Evolutionary conservation across 2,329 filamentous ascomycete genomes (phyloP).

Genomic region (Cryphonectria japonica): DNA sequence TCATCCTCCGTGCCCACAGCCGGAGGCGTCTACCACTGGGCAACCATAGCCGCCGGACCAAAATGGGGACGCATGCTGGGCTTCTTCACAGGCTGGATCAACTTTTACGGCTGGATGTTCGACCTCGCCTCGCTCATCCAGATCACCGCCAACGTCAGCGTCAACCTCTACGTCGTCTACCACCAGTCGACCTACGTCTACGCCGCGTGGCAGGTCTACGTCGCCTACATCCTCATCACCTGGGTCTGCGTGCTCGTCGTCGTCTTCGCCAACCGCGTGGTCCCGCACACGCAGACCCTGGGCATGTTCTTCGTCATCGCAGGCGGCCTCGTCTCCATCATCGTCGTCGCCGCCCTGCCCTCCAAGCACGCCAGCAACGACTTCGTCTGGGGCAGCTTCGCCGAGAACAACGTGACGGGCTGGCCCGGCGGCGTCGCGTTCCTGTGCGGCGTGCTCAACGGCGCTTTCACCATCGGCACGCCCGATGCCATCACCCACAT

Average conservation of each 20-base stretch:
- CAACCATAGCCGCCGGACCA: constrained; percentile 59
- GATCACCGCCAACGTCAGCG: constrained; percentile 62
- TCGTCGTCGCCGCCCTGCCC: constrained; percentile 59
- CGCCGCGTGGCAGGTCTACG: constrained; percentile 62
- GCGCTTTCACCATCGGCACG: constrained; percentile 68
- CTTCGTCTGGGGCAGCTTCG: constrained; percentile 57
- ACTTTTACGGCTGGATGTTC: constrained; percentile 66
- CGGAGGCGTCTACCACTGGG: constrained; percentile 65
- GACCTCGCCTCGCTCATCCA: constrained; percentile 62
- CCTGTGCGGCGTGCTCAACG: constrained; percentile 67
- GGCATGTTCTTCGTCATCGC: constrained; percentile 60
- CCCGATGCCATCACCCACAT: constrained; percentile 66
- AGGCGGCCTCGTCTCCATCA: constrained; percentile 56
- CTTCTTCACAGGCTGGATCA: constrained; percentile 53
- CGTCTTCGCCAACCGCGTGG: constrained; percentile 59
- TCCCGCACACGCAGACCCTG: constrained; percentile 56
- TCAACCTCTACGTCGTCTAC: constrained; percentile 64
- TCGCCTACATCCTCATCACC: constrained; percentile 59
- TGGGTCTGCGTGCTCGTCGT: constrained; percentile 57
- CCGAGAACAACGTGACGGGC: constrained; percentile 54
- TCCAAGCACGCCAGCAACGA: constrained; percentile 51
- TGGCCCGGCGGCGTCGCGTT: constrained; percentile 66
- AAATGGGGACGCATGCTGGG: constrained; percentile 56
- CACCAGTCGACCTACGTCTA: constrained; percentile 54
- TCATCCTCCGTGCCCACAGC: constrained; percentile 65